phyloP scores from a whole-genome alignment of 805 yeast species.

The Suhomyces tanzawaensis region DNA sequence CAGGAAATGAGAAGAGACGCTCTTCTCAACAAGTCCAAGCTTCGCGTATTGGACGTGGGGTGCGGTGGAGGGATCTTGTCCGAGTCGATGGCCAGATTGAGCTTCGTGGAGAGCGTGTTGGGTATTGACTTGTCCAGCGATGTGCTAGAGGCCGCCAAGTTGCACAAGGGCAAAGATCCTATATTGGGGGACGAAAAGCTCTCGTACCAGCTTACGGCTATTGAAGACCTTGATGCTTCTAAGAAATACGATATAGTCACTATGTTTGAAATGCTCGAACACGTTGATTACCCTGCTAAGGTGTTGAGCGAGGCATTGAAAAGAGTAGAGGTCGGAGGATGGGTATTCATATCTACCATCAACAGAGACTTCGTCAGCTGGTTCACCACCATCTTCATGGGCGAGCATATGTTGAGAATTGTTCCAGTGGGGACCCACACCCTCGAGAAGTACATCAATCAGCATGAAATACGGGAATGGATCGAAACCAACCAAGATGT shows the following conservation, averaged over 20 bases:
- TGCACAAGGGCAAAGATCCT: conserved; percentile 70
- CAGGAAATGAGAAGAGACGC: conserved; percentile 47
- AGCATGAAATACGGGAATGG: conserved; percentile 68
- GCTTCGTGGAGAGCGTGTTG: conserved; percentile 57
- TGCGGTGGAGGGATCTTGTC: conserved; percentile 97
- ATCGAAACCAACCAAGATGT: conserved; percentile 37
- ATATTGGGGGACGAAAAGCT: conserved; percentile 47
- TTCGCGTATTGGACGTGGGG: conserved; percentile 79
- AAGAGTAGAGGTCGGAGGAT: conserved; percentile 76
- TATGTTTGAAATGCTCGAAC: conserved; percentile 93
- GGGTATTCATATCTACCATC: conserved; percentile 84
- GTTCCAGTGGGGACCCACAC: conserved; percentile 96
- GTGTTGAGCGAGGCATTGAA: conserved; percentile 67
- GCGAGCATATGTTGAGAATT: conserved; percentile 71
- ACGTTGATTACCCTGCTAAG: conserved; percentile 79
- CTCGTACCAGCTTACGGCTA: conserved; percentile 55
- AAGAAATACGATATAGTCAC: conserved; percentile 74
- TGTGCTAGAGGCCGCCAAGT: conserved; percentile 74
- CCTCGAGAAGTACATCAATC: conserved; percentile 79
- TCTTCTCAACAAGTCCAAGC: conserved; percentile 32
- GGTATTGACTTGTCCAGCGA: conserved; percentile 88
- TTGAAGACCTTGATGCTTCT: conserved; percentile 53
- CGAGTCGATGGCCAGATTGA: conserved; percentile 81
- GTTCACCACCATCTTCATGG: conserved; percentile 90
- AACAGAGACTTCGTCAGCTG: conserved; percentile 85